Evolutionary conservation across 2,329 filamentous ascomycete genomes (phyloP).

Genomic region (Coniochaeta pulveracea): DNA sequence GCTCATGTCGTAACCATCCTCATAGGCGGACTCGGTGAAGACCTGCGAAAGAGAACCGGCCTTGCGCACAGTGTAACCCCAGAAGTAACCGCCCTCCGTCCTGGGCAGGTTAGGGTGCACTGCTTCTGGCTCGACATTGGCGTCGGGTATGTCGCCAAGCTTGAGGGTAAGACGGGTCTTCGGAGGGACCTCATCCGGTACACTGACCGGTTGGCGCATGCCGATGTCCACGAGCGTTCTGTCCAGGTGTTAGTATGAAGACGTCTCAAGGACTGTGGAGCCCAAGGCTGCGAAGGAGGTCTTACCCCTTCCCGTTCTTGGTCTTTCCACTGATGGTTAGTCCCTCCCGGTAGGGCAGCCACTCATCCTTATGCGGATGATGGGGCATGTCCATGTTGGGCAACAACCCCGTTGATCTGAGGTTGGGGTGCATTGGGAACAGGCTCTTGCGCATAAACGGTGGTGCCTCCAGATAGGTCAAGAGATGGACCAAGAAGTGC

Average conservation of each 20-base stretch:
- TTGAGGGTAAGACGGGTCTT: slow-evolving; percentile 65
- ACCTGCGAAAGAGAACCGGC: slow-evolving; percentile 57
- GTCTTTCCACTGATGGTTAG: slow-evolving; percentile 44
- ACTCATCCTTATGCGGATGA: slow-evolving; percentile 65
- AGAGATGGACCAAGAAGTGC: slow-evolving; percentile 68
- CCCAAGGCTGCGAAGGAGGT: no score
- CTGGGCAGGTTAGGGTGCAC: slow-evolving; percentile 60
- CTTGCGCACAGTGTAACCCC: slow-evolving; percentile 66
- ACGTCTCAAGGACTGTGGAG: background rate
- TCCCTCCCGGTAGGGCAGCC: slow-evolving; percentile 71
- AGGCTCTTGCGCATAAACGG: slow-evolving; percentile 67
- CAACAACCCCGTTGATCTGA: slow-evolving; percentile 60
- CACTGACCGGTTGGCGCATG: slow-evolving; percentile 39
- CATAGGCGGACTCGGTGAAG: slow-evolving; percentile 65
- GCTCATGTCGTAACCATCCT: slow-evolving; percentile 70
- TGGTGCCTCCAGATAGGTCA: slow-evolving; percentile 75
- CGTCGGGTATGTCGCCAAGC: slow-evolving; percentile 33
- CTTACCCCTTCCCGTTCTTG: slow-evolving; percentile 23
- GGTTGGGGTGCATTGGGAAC: slow-evolving; percentile 70
- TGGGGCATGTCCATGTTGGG: slow-evolving; percentile 78
- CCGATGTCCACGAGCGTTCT: slow-evolving; percentile 49
- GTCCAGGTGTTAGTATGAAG: slow-evolving; percentile 11
- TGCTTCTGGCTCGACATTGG: slow-evolving; percentile 37
- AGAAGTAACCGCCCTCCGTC: slow-evolving; percentile 72
- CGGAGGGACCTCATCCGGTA: slow-evolving; percentile 51